These are phyloP conservation scores for Delphinella strobiligena DNA, from an alignment of 2,329 filamentous ascomycete species.

Conservation along the genomic window DNA sequence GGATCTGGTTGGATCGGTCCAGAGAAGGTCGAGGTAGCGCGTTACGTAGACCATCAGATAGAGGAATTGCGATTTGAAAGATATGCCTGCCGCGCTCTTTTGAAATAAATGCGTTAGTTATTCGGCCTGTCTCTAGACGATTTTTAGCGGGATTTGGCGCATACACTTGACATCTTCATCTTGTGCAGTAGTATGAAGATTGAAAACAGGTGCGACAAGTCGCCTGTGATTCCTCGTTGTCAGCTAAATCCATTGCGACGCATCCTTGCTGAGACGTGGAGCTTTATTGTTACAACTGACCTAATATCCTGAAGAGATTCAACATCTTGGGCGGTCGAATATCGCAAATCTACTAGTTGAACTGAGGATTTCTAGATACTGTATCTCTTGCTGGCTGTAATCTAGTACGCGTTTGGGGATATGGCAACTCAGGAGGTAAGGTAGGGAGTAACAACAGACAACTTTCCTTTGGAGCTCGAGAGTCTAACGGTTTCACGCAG, in stretches of 20 bases:
- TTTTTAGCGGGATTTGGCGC: constrained; percentile 19
- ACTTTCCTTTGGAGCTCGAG: no score
- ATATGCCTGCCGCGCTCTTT: constrained; percentile 95
- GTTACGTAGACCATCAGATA: constrained; percentile 92
- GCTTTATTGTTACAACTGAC: constrained; percentile 29
- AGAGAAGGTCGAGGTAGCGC: constrained; percentile 84
- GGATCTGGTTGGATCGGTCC: constrained; percentile 48
- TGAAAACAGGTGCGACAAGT: constrained; percentile 89
- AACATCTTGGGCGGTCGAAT: constrained; percentile 28
- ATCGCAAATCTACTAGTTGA: no score
- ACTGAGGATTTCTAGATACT: no score
- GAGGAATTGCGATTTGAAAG: constrained; percentile 94
- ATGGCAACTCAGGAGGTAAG: no score
- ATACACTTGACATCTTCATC: constrained; percentile 78
- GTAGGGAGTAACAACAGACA: no score
- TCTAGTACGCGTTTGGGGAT: no score
- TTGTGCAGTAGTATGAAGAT: constrained; percentile 94
- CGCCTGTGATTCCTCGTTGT: constrained; percentile 44
- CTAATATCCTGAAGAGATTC: constrained; percentile 59
- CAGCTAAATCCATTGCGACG: constrained; percentile 7
- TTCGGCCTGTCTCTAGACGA: background rate
- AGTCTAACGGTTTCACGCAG: no score
- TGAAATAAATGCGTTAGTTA: background rate
- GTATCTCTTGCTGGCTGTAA: no score
- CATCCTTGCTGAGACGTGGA: constrained; percentile 3